phyloP scores from a whole-genome alignment of 345 rosid genomes.

The Eucalyptus guilfoylei region DNA sequence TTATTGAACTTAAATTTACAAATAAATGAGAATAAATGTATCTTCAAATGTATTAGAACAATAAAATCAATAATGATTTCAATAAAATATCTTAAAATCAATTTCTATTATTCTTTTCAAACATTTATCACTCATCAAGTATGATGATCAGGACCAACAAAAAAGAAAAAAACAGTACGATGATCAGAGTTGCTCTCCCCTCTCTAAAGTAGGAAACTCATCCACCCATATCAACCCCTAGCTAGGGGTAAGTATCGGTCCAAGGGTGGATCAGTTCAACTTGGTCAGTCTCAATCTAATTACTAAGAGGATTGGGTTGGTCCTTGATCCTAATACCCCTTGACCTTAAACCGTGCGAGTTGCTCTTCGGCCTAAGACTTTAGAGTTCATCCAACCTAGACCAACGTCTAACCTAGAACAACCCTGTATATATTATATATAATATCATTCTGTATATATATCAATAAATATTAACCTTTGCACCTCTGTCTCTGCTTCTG shows the following conservation, averaged over 20 bases:
- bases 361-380: no score
- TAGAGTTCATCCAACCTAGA: no score
- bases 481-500: accelerated
- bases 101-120: not conserved
- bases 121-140: not conserved
- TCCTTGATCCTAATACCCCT: no score
- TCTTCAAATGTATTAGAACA: not conserved
- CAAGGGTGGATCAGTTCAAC: no score
- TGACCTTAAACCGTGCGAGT: accelerated
- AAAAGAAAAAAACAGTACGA: not conserved
- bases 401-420: no score
- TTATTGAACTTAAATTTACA: not conserved
- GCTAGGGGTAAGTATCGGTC: no score
- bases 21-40: not conserved
- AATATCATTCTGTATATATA: no score
- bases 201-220: not conserved
- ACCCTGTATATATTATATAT: no score
- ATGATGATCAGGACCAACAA: not conserved
- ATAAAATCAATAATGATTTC: not conserved
- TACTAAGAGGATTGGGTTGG: no score
- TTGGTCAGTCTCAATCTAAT: accelerated
- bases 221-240: not conserved
- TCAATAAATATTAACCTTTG: no score
- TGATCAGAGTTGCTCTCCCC: not conserved
- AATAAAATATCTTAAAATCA: not conserved